Base-by-base conservation (phyloP, 805 yeast species). In the Metschnikowia cerradonensis region DNA sequence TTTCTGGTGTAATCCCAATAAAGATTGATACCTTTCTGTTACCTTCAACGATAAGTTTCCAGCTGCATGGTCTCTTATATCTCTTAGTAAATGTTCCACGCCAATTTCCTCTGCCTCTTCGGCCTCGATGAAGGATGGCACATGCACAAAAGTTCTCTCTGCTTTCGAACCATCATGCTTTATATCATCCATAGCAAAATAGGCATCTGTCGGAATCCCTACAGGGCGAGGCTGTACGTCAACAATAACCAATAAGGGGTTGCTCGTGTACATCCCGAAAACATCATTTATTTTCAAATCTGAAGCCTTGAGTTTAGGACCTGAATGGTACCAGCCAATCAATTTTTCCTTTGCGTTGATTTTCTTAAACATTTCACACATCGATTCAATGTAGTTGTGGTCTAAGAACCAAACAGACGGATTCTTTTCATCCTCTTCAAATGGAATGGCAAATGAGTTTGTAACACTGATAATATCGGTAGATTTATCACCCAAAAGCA, bases 41-140 rank as follows among this genome's bases (percentile, higher is more conserved):
- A 94, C 83, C 64, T 86, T 83, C 47, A 91, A 81, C 2, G 97
- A 85, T 52, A 94, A 78, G 44, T 86, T 86, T 8, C 99, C 99
- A 13, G 96, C 95, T 8, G 98, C 97, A 61, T 91, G 97, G 65
- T 92, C 97, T 62, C 97, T 82, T 22, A 90, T 90, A 64, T 94
- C 99, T 64, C 98, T 84, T 53, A 94, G 72, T 53, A 94, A 72
- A 67, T 94, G 99, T 68, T 94, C 99, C 13, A 94, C 99, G 55
- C 99, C 99, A 59, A 94, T 94, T 70, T 94, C 99, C 71, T 94
- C 99, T 8, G 99, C 99, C 67, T 94, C 99, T 66, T 94, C 99
- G 3, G 99, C 99, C 66, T 88, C 92, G 56, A 95, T 90, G 30
- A 81, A 76, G 13, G 97, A 88, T 10, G 98, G 97, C 31, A 92